Percentiles rank a stretch among this genome's conserved stretches.
These are phyloP conservation scores for Camillea tinctor DNA, from an alignment of 2,329 filamentous ascomycete species.

Conservation along the genomic window DNA sequence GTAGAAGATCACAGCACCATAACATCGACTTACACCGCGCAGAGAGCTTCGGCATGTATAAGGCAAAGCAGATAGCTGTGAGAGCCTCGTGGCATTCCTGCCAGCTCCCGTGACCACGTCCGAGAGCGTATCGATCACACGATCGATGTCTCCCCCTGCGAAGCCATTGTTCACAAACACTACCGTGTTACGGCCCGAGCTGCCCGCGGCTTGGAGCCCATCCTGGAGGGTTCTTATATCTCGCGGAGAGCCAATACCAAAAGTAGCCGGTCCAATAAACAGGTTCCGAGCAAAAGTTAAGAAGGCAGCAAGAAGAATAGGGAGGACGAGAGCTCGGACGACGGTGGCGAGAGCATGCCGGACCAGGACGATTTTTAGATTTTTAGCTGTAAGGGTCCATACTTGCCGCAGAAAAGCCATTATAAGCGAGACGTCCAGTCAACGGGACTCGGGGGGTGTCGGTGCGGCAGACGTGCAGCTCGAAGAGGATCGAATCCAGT, in stretches of 20 bases:
- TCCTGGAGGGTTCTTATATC: slow-evolving; percentile 64
- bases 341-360: slow-evolving; percentile 53
- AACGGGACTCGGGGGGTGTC: background rate
- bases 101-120: slow-evolving; percentile 55
- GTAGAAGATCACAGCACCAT: slow-evolving; percentile 71
- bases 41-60: slow-evolving; percentile 62
- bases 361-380: slow-evolving; percentile 56
- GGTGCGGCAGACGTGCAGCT: background rate
- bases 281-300: slow-evolving; percentile 76
- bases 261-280: slow-evolving; percentile 74
- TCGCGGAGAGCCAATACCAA: slow-evolving; percentile 64
- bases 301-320: slow-evolving; percentile 57
- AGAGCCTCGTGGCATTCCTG: slow-evolving; percentile 54
- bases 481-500: background rate
- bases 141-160: slow-evolving; percentile 67
- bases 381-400: slow-evolving; percentile 61
- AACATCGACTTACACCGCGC: slow-evolving; percentile 68
- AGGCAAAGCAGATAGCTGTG: slow-evolving; percentile 56
- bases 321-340: slow-evolving; percentile 59
- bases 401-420: slow-evolving; percentile 59
- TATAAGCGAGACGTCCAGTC: slow-evolving; percentile 5
- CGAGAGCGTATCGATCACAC: slow-evolving; percentile 64
- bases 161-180: slow-evolving; percentile 77
- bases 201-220: slow-evolving; percentile 57
- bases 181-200: slow-evolving; percentile 62